Percentiles rank a stretch among this genome's conserved stretches.
Evolutionary conservation across 164 flowering plant genomes (phyloP).

Genomic region (Dillenia suffruticosa): DNA sequence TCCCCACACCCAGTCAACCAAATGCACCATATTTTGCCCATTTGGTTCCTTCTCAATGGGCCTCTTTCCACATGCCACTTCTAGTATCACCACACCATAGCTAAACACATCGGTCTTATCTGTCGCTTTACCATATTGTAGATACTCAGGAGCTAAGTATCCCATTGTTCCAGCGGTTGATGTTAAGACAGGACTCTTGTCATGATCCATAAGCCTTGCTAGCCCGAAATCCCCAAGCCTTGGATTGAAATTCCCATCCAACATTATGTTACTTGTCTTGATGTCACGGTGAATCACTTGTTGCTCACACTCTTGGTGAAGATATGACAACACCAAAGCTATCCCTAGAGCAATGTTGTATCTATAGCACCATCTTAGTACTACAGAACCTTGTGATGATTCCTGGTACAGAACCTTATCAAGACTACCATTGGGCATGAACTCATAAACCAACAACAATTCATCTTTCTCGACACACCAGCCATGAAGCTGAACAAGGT

Average conservation of each 20-base stretch:
- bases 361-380: slow-evolving; percentile 57
- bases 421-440: slow-evolving; percentile 84
- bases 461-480: slow-evolving; percentile 92
- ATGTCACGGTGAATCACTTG: slow-evolving; percentile 93
- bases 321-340: slow-evolving; percentile 71
- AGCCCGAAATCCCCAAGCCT: slow-evolving; percentile 88
- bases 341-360: slow-evolving; percentile 65
- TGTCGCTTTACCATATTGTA: slow-evolving; percentile 87
- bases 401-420: slow-evolving; percentile 61
- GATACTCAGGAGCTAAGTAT: slow-evolving; percentile 92
- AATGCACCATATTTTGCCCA: slow-evolving; percentile 49
- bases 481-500: slow-evolving; percentile 85
- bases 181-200: slow-evolving; percentile 86
- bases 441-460: slow-evolving; percentile 82
- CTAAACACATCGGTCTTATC: slow-evolving; percentile 90
- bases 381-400: slow-evolving; percentile 10
- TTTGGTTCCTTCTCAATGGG: slow-evolving; percentile 63
- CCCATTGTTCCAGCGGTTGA: slow-evolving; percentile 97
- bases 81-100: slow-evolving; percentile 84
- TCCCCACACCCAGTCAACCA: slow-evolving; percentile 92
- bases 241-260: slow-evolving; percentile 63
- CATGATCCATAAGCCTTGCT: slow-evolving; percentile 89
- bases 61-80: slow-evolving; percentile 89
- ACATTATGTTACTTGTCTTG: slow-evolving; percentile 78
- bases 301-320: slow-evolving; percentile 91